Evolutionary conservation across 371 early-diverging fungal species (phyloP).

Genomic region (Mortierella sp.): DNA sequence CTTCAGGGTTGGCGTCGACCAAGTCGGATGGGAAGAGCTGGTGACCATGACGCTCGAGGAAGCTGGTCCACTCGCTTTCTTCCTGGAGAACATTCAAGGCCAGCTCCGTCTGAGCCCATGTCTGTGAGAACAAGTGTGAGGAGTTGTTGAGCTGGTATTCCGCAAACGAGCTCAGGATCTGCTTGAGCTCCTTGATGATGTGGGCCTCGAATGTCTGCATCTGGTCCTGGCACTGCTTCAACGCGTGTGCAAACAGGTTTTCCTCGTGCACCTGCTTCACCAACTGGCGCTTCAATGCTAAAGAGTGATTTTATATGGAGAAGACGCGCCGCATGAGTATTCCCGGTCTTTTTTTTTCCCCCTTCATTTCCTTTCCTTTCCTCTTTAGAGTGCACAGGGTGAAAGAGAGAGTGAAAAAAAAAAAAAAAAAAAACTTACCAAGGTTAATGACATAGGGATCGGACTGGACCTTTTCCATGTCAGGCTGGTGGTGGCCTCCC

Average conservation of each 20-base stretch:
- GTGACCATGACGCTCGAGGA: constrained; percentile 31
- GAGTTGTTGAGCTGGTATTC: constrained; percentile 37
- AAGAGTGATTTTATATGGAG: constrained; percentile 1
- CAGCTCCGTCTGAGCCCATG: constrained; percentile 37
- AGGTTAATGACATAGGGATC: constrained; percentile 50
- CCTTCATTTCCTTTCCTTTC: no score
- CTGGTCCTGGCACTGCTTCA: constrained; percentile 50
- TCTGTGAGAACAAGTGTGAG: constrained; percentile 19
- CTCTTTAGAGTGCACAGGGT: background rate
- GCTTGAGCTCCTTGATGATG: constrained; percentile 43
- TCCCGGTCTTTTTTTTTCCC: no score
- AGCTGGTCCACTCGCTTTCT: constrained; percentile 40
- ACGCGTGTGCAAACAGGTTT: constrained; percentile 47
- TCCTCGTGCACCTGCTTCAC: constrained; percentile 48
- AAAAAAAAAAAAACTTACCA: constrained; percentile 11
- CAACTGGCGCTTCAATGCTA: constrained; percentile 39
- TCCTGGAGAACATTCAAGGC: constrained; percentile 43
- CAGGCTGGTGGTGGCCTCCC: constrained; percentile 39
- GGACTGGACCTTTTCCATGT: constrained; percentile 44
- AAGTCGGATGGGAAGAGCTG: constrained; percentile 47
- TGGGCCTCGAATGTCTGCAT: constrained; percentile 41
- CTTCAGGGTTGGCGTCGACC: constrained; percentile 42
- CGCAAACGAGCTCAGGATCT: constrained; percentile 35
- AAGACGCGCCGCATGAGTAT: constrained; percentile 1
- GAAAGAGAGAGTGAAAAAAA: background rate